Evolutionary conservation across 805 yeast genomes (phyloP), one percentile per base, ranked within the genome.

Genomic region (Candida bentonensis): DNA sequence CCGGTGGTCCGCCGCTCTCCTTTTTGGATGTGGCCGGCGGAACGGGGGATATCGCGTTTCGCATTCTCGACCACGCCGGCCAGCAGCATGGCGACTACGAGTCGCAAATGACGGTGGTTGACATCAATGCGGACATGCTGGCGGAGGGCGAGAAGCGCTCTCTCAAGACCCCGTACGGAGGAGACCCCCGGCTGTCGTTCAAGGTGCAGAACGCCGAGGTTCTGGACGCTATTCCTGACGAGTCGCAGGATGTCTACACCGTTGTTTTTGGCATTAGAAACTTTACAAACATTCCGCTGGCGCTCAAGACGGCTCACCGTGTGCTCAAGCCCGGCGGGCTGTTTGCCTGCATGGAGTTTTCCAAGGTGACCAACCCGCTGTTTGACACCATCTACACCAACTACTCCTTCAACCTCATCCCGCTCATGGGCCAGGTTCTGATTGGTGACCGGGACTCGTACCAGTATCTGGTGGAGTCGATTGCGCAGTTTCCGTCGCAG

Each of bases 11-110:
- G 51, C 95, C 96, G 2, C 68, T 92, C 54, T 76, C 79, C 47
- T 89, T 92, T 57, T 71, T 92, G 50, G 98, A 92, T 63, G 97
- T 92, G 46, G 98, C 98, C 22, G 98, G 98, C 47, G 98, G 98
- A 21, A 86, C 97, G 9, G 98, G 98, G 41, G 98, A 92, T 59
- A 89, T 92, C 63, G 98, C 98, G 1, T 86, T 86, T 64, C 94
- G 98, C 2, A 72, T 92, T 50, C 69, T 92, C 49, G 95, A 87
- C 56, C 95, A 92, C 63, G 97, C 97, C 7, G 78, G 80, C 50
- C 64, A 69, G 33, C 75, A 78, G 49, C 85, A 78, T 58, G 79
- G 82, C 46, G 98, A 92, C 64, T 70, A 63, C 30, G 68, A 70
- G 49, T 76, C 86, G 26, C 76, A 79, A 22, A 92, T 92, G 92